Conservation (phyloP, 805 yeast species). For the Sugiyamaella lignohabitans region DNA sequence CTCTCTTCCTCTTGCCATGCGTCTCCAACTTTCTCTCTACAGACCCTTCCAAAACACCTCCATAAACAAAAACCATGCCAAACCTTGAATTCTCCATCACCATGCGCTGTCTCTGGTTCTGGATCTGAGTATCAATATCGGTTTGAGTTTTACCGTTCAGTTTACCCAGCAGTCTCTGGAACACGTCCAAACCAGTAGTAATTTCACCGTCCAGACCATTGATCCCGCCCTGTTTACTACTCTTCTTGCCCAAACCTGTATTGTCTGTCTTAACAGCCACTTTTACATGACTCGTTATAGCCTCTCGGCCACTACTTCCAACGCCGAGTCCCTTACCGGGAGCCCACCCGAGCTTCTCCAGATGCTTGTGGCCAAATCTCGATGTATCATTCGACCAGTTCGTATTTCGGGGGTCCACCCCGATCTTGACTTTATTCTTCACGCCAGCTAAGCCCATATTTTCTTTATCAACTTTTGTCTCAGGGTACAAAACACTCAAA, state of each 20-base stretch:
- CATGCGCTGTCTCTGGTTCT: slow-evolving; percentile 59
- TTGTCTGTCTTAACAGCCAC: slow-evolving; percentile 77
- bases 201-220: slow-evolving; percentile 62
- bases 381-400: slow-evolving; percentile 73
- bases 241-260: slow-evolving; percentile 81
- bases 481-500: background rate
- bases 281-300: slow-evolving; percentile 75
- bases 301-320: slow-evolving; percentile 34
- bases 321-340: slow-evolving; percentile 88
- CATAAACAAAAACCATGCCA: slow-evolving; percentile 83
- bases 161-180: slow-evolving; percentile 83
- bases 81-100: slow-evolving; percentile 75
- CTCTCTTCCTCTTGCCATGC: slow-evolving; percentile 28
- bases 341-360: slow-evolving; percentile 81
- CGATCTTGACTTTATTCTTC: slow-evolving; percentile 75
- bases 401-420: slow-evolving; percentile 89
- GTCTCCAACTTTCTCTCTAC: slow-evolving; percentile 48
- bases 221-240: slow-evolving; percentile 31
- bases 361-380: slow-evolving; percentile 82
- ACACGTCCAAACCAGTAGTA: slow-evolving; percentile 85
- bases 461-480: background rate
- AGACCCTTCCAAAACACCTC: slow-evolving; percentile 76
- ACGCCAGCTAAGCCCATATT: slow-evolving; percentile 47
- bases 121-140: slow-evolving; percentile 41
- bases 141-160: slow-evolving; percentile 78